Conservation (phyloP, 2,329 filamentous ascomycete species). For the Escovopsis sp. region DNA sequence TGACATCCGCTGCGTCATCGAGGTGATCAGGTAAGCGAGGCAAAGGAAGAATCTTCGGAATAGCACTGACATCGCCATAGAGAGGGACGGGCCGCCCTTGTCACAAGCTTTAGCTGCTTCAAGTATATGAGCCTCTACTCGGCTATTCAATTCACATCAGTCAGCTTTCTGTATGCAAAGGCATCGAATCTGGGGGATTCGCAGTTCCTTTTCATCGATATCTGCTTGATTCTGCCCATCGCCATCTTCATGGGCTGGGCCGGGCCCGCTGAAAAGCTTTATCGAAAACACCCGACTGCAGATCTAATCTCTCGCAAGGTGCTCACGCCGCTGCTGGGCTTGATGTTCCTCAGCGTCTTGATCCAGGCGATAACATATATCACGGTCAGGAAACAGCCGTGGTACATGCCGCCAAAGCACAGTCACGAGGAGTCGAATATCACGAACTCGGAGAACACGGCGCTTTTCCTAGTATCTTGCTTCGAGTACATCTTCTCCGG, state of each 20-base stretch:
- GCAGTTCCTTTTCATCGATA: constrained; percentile 92
- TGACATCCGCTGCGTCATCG: constrained; percentile 88
- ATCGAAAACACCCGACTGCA: constrained; percentile 76
- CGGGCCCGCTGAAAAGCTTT: constrained; percentile 62
- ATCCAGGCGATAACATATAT: constrained; percentile 64
- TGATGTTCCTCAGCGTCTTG: constrained; percentile 67
- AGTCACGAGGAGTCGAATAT: constrained; percentile 71
- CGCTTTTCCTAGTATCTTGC: constrained; percentile 77
- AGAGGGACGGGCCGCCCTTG: constrained; percentile 83
- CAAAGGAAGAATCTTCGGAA: no score
- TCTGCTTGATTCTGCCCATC: constrained; percentile 83
- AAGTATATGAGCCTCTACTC: constrained; percentile 99
- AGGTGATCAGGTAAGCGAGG: constrained; percentile 58
- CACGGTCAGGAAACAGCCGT: constrained; percentile 62
- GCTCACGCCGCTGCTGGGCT: constrained; percentile 72
- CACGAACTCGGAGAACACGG: constrained; percentile 85
- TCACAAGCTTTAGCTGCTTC: constrained; percentile 99
- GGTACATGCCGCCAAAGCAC: constrained; percentile 72
- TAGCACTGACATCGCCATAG: constrained; percentile 25
- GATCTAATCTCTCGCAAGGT: constrained; percentile 89
- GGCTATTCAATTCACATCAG: constrained; percentile 96
- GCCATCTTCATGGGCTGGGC: constrained; percentile 99
- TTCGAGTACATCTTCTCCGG: constrained; percentile 92
- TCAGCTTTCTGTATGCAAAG: constrained; percentile 89
- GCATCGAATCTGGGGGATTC: constrained; percentile 95